Evolutionary conservation across 108 stramenopile species (phyloP).

Genomic region (Cyclotella baltica): DNA sequence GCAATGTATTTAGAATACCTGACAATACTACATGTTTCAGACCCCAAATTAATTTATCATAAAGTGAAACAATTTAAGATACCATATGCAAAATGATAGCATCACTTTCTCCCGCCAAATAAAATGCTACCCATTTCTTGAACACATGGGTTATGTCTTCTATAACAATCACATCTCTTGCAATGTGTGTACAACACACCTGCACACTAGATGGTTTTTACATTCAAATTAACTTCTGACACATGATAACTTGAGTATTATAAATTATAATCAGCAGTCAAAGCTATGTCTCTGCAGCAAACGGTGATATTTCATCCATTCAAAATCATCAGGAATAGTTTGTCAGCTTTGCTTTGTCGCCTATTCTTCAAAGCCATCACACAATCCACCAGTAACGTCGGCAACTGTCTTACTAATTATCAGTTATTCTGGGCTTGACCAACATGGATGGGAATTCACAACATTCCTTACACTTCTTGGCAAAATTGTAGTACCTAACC

Average conservation of each 20-base stretch:
- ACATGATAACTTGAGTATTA: not conserved
- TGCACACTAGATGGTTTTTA: too few species aligned
- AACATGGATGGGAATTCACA: conserved; percentile 68
- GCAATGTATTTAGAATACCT: not conserved
- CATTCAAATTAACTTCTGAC: too few species aligned
- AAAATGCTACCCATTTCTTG: too few species aligned
- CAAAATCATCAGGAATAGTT: conserved; percentile 71
- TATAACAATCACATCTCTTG: too few species aligned
- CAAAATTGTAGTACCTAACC: conserved; percentile 80
- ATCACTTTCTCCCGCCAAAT: too few species aligned
- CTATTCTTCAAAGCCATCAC: conserved; percentile 72
- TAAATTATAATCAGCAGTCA: not conserved
- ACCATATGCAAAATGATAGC: too few species aligned
- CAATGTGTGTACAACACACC: too few species aligned
- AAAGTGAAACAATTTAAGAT: too few species aligned
- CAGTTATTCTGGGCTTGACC: conserved; percentile 56
- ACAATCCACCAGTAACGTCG: conserved; percentile 67
- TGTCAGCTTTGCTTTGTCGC: conserved; percentile 55
- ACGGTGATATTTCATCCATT: conserved; percentile 72
- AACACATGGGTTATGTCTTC: too few species aligned
- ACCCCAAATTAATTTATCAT: not conserved
- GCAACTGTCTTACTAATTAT: conserved; percentile 54
- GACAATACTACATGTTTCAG: not conserved
- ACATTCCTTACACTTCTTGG: conserved; percentile 74
- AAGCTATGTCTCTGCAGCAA: conserved; percentile 27